Evolutionary conservation across 2,329 filamentous ascomycete genomes (phyloP), one percentile per base, ranked within the genome.

Genomic region (Scortechinia acanthostroma): DNA sequence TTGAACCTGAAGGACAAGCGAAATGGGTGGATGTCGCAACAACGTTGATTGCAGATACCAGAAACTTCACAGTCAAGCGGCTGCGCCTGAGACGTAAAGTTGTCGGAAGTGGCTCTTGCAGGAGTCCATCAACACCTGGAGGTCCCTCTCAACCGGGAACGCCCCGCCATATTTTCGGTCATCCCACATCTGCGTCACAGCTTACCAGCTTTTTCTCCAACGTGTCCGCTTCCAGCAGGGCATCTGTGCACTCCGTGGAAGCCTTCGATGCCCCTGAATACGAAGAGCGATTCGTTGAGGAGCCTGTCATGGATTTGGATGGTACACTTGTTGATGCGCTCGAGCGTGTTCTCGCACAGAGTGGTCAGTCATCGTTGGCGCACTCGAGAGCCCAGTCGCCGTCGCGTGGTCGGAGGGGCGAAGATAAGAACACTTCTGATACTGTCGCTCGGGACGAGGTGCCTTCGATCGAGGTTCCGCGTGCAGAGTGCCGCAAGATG

Each of bases 1-100:
- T 62, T 40, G 49, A 49, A 15, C 55, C 62, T 35, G 56, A 56
- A 4, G 50, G 21, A 22, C 40, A 56, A 16, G 61, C 74, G 48
- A 64, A 63, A 51, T 80, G 76, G 76, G 64, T 77, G 6, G 70
- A 77, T 49, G 69, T 80, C 20, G 76, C 73, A 47, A 74, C 73
- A 0, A 77, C 74, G 3, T 59, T 80, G 16, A 62, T 80, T 44
- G 75, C 75, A 21, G 75, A 81, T 52, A 70, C 70, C 0, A 63
- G 69, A 40, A 69, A 62, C 10, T 77, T 74, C 47, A 71, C 65
- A 10, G 69, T 81, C 46, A 78, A 75, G 52, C 72, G 74, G 40
- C 58, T 81, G 33, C 68, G 68, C n/a, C 58, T 81, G 42, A 64
- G 67, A 22, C 69, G 76, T 22, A 66, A 62, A 49, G 69, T 60